Evolutionary conservation across 495 filamentous ascomycete genomes (phyloP).

Genomic region (Neurospora discreta): DNA sequence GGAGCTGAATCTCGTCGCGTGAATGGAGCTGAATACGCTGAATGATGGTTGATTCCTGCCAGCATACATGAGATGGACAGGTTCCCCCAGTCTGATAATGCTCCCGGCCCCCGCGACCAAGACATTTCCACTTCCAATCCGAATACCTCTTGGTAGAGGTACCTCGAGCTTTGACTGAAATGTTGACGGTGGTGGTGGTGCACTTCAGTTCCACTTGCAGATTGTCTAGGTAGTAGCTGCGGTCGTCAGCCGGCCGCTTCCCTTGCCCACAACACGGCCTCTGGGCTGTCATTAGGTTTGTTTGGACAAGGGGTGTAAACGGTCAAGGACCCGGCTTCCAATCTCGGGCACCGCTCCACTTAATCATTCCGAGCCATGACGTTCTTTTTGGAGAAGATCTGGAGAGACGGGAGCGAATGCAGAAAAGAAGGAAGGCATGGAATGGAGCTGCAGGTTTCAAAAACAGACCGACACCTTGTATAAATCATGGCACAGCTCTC

Average conservation of each 20-base stretch:
- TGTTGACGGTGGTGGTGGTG: background rate
- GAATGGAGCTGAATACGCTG: background rate
- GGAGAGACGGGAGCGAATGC: background rate
- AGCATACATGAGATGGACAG: too few relatives aligned
- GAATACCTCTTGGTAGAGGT: too few relatives aligned
- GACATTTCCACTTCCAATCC: background rate
- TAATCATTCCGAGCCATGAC: background rate
- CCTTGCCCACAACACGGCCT: background rate
- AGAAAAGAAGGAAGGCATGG: background rate
- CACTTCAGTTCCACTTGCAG: background rate
- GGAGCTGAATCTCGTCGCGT: background rate
- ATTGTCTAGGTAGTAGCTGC: too few relatives aligned
- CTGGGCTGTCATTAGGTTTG: background rate
- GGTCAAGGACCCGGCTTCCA: background rate
- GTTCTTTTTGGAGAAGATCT: background rate
- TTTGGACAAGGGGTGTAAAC: background rate
- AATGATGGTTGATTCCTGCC: too few relatives aligned
- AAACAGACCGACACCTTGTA: background rate
- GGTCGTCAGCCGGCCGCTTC: background rate
- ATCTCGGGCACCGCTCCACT: background rate
- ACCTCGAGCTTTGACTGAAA: background rate
- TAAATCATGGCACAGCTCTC: background rate
- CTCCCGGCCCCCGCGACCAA: background rate
- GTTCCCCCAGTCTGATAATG: background rate
- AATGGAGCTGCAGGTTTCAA: background rate